Percentiles rank a stretch among this genome's conserved stretches.
phyloP scores from a whole-genome alignment of 257 asterid species.

The Petunia secreta region DNA sequence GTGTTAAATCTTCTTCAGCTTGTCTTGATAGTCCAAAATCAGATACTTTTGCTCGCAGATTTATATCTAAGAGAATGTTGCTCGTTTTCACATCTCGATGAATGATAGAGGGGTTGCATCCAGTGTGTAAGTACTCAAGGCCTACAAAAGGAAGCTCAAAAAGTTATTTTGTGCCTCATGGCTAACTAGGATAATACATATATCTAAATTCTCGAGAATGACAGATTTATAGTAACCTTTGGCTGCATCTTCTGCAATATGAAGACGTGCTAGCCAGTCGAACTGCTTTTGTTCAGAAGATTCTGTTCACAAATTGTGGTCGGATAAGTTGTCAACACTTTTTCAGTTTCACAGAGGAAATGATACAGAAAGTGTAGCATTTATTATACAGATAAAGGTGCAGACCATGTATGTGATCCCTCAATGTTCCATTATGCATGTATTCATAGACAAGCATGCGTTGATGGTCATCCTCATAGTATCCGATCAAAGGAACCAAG shows the following conservation, averaged over 20 bases:
- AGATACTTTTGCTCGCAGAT: constrained; percentile 96
- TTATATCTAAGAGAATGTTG: constrained; percentile 85
- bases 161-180: neutral
- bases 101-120: constrained; percentile 96
- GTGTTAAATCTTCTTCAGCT: constrained; percentile 93
- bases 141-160: constrained; percentile 46
- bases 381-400: neutral
- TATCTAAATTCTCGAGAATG: neutral
- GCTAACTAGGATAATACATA: constrained; percentile 1
- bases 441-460: constrained; percentile 94
- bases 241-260: constrained; percentile 93
- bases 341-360: neutral
- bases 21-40: constrained; percentile 98
- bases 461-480: constrained; percentile 87
- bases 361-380: neutral
- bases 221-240: constrained; percentile 57
- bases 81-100: constrained; percentile 96
- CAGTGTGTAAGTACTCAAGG: constrained; percentile 94
- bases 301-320: constrained; percentile 45
- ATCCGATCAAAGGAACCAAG: constrained; percentile 94
- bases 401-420: constrained; percentile 81
- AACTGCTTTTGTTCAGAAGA: constrained; percentile 57
- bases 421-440: constrained; percentile 97
- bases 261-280: constrained; percentile 89
- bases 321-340: constrained; percentile 25